Evolutionary conservation across 2,329 filamentous ascomycete genomes (phyloP).

Genomic region (Rosellinia necatrix): DNA sequence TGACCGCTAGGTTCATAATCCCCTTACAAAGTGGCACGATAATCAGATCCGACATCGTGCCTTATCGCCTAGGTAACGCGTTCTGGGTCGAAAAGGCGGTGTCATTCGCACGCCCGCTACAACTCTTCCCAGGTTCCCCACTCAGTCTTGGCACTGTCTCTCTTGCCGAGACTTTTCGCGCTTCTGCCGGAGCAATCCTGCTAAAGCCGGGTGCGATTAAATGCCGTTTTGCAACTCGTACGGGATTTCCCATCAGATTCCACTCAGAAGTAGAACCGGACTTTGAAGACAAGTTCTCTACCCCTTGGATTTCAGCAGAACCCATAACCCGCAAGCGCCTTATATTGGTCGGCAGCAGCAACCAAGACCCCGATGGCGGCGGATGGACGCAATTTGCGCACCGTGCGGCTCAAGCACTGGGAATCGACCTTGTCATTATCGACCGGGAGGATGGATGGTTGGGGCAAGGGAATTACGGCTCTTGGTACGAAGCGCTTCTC

Average conservation of each 20-base stretch:
- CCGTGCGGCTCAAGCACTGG: slow-evolving; percentile 30
- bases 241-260: neutral
- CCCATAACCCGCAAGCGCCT: slow-evolving; percentile 31
- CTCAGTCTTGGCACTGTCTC: slow-evolving; percentile 19
- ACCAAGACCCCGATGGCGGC: slow-evolving; percentile 33
- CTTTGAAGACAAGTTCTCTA: slow-evolving; percentile 31
- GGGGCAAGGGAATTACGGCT: slow-evolving; percentile 26
- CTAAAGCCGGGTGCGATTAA: slow-evolving; percentile 7
- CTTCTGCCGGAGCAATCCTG: slow-evolving; percentile 33
- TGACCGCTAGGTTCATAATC: slow-evolving; percentile 29
- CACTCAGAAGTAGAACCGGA: slow-evolving; percentile 29
- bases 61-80: slow-evolving; percentile 32
- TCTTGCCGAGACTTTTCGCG: slow-evolving; percentile 27
- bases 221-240: neutral
- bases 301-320: slow-evolving; percentile 28
- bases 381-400: slow-evolving; percentile 35
- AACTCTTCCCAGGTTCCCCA: slow-evolving; percentile 23
- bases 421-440: slow-evolving; percentile 36
- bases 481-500: slow-evolving; percentile 35
- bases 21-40: slow-evolving; percentile 31
- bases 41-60: slow-evolving; percentile 34
- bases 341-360: slow-evolving; percentile 35
- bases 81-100: slow-evolving; percentile 26
- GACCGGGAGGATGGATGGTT: slow-evolving; percentile 34
- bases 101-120: slow-evolving; percentile 32